These are phyloP conservation scores for Tillandsia leiboldiana DNA, from an alignment of 176 grass and related monocot species.

Conservation along the genomic window DNA sequence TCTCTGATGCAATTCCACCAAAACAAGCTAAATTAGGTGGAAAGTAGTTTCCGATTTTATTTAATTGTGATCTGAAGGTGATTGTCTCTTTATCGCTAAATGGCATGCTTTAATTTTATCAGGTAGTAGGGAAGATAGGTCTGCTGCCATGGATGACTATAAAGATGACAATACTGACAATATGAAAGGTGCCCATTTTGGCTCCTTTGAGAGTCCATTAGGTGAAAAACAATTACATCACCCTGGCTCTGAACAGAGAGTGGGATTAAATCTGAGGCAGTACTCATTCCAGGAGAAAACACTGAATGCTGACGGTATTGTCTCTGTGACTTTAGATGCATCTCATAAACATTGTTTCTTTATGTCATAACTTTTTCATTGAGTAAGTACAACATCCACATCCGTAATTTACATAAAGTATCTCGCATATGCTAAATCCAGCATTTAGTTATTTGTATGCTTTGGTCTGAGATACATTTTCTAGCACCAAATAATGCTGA, in stretches of 20 bases:
- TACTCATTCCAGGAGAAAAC: conserved; percentile 20
- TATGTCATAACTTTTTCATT: background rate
- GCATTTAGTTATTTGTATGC: background rate
- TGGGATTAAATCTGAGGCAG: conserved; percentile 15
- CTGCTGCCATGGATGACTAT: conserved; percentile 41
- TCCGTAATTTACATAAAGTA: no score
- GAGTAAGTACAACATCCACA: background rate
- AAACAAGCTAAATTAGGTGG: conserved; percentile 44
- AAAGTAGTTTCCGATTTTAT: conserved; percentile 5
- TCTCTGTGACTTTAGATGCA: background rate
- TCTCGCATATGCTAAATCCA: no score
- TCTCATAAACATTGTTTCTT: background rate
- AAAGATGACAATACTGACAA: conserved; percentile 30
- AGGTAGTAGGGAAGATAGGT: conserved; percentile 50
- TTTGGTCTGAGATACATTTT: background rate
- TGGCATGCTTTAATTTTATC: conserved; percentile 11
- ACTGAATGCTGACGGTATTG: conserved; percentile 13
- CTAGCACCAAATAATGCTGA: background rate
- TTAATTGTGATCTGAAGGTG: conserved; percentile 5
- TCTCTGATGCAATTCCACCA: conserved; percentile 17
- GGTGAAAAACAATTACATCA: background rate
- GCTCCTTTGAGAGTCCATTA: background rate
- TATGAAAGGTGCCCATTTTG: conserved; percentile 19
- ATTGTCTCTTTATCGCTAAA: conserved; percentile 7
- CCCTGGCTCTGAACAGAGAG: conserved; percentile 10